Base-by-base conservation (phyloP, 768 basidiomycete genomes). In the Boletus insuetus region DNA sequence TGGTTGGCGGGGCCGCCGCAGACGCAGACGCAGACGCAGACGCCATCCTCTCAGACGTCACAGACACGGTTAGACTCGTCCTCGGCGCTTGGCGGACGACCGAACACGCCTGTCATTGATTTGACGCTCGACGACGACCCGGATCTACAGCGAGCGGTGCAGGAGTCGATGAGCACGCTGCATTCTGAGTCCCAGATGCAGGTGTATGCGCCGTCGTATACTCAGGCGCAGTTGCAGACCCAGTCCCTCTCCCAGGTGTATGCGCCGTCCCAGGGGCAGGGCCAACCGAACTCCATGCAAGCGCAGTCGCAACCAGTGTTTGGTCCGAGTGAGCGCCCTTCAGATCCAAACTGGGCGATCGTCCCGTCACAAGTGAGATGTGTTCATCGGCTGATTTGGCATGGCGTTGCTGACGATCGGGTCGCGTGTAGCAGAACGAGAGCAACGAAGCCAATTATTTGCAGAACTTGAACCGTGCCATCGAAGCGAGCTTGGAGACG, bases 321-420 rank as follows among this genome's bases (percentile, higher is more conserved):
- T 68, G 77, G 82, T 0, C 84, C 85, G 16, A 84, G 79, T 56
- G 73, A 83, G 38, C 77, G 87, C 40, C 78, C 84, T 4, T 77
- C 87, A 2, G 77, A 88, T 65, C 80, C 85, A 1, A 78, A 77
- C 51, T 89, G 87, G 87, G 84, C 85, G 46, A 68, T 89, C 65
- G 86, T 88, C 9, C 81, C 82, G 19, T 82, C 86, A 7, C 83
- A 86, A 65, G 87, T 87, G 73, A 64, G 67, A 12, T 14, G 20
- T 14, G 34, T 43, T 19, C 38, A 4, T 19, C 14, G 38, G 1
- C 6, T 20, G 46, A 48, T 17, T 14, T n/a, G 46, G 4, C 8
- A 6, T 22, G 31, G 35, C 19, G 14, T 49, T 19, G 32, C 22
- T 56, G 31, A 64, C 35, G 35, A 11, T 13, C 12, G 12, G 14